Percentiles rank a stretch among this genome's conserved stretches.
These are phyloP conservation scores for Colletotrichum noveboracense DNA, from an alignment of 2,329 filamentous ascomycete species.

Conservation along the genomic window DNA sequence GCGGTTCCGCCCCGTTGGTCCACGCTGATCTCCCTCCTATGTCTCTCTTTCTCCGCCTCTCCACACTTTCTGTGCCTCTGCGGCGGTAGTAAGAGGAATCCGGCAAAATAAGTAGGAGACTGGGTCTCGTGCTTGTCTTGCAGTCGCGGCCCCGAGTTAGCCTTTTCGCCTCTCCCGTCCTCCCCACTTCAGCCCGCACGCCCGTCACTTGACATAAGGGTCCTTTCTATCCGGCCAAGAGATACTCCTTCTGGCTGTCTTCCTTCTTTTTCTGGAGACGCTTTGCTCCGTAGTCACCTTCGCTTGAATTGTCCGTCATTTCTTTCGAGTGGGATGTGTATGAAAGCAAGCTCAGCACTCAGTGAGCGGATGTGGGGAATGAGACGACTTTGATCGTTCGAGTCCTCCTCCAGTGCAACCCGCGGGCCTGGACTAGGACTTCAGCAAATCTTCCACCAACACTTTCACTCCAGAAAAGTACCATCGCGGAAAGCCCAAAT, in stretches of 20 bases:
- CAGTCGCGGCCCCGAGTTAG: background rate
- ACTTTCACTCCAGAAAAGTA: background rate
- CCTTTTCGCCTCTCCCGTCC: background rate
- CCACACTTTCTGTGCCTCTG: background rate
- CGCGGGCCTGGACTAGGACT: background rate
- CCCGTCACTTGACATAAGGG: background rate
- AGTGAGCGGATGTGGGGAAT: constrained; percentile 1
- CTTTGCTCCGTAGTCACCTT: background rate
- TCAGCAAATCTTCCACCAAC: background rate
- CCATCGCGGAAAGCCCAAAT: background rate
- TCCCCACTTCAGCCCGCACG: background rate
- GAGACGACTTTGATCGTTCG: background rate
- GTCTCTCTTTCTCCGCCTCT: background rate
- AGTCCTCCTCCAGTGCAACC: background rate
- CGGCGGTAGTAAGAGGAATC: background rate
- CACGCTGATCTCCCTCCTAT: constrained; percentile 8
- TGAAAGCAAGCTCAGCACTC: background rate
- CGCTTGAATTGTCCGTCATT: background rate
- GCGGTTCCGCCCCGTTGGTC: constrained; percentile 15
- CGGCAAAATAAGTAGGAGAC: constrained; percentile 6
- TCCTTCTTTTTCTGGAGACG: background rate
- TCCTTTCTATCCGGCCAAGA: background rate
- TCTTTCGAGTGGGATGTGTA: background rate
- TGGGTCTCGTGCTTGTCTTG: constrained; percentile 1
- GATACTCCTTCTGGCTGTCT: background rate